Conservation (phyloP, 768 basidiomycete species). For the Collybia sp. region DNA sequence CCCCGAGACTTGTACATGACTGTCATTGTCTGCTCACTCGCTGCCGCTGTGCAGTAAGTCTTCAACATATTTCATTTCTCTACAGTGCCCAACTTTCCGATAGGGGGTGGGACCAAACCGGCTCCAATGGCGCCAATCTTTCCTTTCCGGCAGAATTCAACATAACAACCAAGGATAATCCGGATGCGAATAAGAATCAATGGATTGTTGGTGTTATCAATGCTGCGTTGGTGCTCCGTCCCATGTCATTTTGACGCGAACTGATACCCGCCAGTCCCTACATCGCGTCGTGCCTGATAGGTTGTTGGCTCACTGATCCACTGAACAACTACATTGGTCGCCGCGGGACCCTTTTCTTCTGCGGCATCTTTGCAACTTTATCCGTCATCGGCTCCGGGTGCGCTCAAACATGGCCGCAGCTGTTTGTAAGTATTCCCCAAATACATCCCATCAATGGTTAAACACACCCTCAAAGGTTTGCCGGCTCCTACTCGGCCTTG, state of each 20-base stretch:
- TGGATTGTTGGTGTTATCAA: constrained; percentile 81
- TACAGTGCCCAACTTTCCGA: not conserved
- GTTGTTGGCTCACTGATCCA: constrained; percentile 46
- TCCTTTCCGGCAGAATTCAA: constrained; percentile 51
- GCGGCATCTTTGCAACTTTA: constrained; percentile 51
- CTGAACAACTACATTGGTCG: constrained; percentile 62
- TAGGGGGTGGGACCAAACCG: constrained; percentile 63
- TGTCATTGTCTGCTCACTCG: constrained; percentile 55
- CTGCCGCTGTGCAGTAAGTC: constrained; percentile 74
- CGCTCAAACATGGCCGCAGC: constrained; percentile 50
- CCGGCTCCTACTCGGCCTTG: constrained; percentile 55
- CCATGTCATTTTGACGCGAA: not conserved
- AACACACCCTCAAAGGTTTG: constrained; percentile 25
- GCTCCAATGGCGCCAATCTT: constrained; percentile 60
- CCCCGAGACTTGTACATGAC: constrained; percentile 37
- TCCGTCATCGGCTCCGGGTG: constrained; percentile 44
- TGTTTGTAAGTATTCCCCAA: constrained; percentile 27
- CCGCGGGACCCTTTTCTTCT: constrained; percentile 57
- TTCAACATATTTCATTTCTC: not conserved
- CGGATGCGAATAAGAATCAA: constrained; percentile 39
- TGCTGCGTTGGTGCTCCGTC: constrained; percentile 35
- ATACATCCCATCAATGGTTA: not conserved
- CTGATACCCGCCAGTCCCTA: constrained; percentile 31
- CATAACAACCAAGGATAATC: constrained; percentile 26
- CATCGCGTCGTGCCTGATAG: constrained; percentile 37